A percentile compares a stretch with the other conserved stretches of the same genome.
phyloP scores from a whole-genome alignment of 2,329 filamentous ascomycete species.

The Didymella arachidicola region DNA sequence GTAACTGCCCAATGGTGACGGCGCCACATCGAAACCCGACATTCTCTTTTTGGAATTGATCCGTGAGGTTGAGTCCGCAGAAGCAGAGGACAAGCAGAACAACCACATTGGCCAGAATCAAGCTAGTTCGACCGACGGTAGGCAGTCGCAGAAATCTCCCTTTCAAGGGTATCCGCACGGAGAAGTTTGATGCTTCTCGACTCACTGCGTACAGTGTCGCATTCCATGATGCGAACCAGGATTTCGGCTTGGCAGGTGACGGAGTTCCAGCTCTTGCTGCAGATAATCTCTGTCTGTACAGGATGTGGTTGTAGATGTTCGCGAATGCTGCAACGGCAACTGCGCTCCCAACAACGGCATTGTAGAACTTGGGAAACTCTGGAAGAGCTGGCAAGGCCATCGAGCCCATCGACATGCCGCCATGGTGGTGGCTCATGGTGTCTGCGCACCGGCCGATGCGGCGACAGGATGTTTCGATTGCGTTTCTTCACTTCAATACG shows the following conservation, averaged over 20 bases:
- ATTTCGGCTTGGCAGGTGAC: conserved; percentile 63
- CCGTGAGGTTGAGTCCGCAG: conserved; percentile 61
- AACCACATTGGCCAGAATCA: conserved; percentile 58
- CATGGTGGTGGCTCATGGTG: conserved; percentile 37
- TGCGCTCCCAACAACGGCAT: conserved; percentile 58
- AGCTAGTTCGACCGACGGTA: conserved; percentile 48
- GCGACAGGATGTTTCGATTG: conserved; percentile 21
- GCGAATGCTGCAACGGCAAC: conserved; percentile 55
- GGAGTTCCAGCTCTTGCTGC: conserved; percentile 49
- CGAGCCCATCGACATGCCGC: conserved; percentile 27
- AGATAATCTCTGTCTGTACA: conserved; percentile 62
- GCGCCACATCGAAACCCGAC: conserved; percentile 65
- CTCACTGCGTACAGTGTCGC: conserved; percentile 63
- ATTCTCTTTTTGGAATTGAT: conserved; percentile 62
- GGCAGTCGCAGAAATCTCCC: conserved; percentile 50
- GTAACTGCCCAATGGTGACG: conserved; percentile 62
- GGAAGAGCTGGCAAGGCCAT: conserved; percentile 57
- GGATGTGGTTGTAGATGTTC: conserved; percentile 57
- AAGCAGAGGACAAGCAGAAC: conserved; percentile 64
- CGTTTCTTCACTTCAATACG: conserved; percentile 8
- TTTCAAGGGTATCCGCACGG: conserved; percentile 49
- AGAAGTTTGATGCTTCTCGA: conserved; percentile 62
- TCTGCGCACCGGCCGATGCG: conserved; percentile 8
- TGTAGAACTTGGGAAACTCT: conserved; percentile 62
- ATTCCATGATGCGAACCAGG: conserved; percentile 55